Conservation (phyloP, 306 rosid species). For the Trifolium subterraneum region DNA sequence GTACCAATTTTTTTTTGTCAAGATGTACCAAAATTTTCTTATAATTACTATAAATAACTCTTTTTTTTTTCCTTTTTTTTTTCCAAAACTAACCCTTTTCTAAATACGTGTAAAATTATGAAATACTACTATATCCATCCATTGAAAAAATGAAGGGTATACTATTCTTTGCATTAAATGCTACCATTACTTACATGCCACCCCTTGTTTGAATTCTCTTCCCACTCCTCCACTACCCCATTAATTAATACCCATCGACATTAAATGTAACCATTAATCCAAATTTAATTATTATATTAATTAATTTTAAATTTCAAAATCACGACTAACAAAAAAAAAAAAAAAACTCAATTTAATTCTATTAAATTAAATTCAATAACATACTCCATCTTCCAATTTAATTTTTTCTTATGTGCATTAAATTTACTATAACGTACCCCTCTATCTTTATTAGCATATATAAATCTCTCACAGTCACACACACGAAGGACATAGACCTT, state of each 20-base stretch:
- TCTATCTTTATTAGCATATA: constrained; percentile 49
- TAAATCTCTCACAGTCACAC: constrained; percentile 53
- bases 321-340: constrained; percentile 13
- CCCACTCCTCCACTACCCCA: constrained; percentile 70
- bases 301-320: constrained; percentile 40
- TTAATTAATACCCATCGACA: constrained; percentile 60
- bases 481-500: constrained; percentile 35
- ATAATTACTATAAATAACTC: too few relatives aligned
- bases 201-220: constrained; percentile 66
- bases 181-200: constrained; percentile 63
- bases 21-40: too few relatives aligned
- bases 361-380: constrained; percentile 26
- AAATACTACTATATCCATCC: too few relatives aligned
- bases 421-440: constrained; percentile 47
- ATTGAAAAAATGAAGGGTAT: too few relatives aligned
- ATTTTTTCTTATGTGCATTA: constrained; percentile 1
- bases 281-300: constrained; percentile 22
- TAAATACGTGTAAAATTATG: too few relatives aligned
- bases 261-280: constrained; percentile 60
- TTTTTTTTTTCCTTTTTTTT: too few relatives aligned
- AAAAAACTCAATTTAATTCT: constrained; percentile 25
- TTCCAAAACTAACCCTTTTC: too few relatives aligned
- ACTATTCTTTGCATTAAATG: constrained; percentile 60
- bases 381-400: neutral
- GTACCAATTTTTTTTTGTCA: too few relatives aligned